Evolutionary conservation across 2,329 filamentous ascomycete species (phyloP), one percentile per base, ranked within the genome.

Genomic region (Penicillium verrucosum): DNA sequence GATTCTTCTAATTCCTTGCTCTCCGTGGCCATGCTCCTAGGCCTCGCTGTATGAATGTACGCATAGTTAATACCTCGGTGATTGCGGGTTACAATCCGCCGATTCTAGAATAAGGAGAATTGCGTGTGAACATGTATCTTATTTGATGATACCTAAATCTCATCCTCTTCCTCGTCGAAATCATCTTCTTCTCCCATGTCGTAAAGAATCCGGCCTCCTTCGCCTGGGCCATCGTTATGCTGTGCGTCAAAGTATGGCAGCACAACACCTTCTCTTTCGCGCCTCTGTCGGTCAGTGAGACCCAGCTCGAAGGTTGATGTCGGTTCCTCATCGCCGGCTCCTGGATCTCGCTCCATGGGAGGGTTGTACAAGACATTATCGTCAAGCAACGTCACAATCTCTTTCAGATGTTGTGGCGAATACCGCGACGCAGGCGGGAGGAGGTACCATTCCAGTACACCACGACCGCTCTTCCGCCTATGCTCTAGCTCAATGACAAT

Each of bases 161-260:
- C 92, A 76, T 97, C 92, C 68, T 97, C 92, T 69, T 96, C 92
- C 57, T 96, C 92, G 65, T 96, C 92, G 76, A 97, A 97, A 72
- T 97, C 92, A 74, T 99, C 94, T 77, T 97, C 94, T 60, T 86
- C 84, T 1, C 92, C 93, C 89, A 97, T 96, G 66, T 97, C 93
- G 72, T 99, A 99, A 68, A 99, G 71, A 63, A 99, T 99, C 59
- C 93, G 83, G 0, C 94, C 94, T 5, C 94, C 93, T 67, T 96
- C 91, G 0, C 92, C 92, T 0, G 85, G 78, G 5, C 82, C 84
- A 56, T 79, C 74, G 14, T 73, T 88, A 51, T 86, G 90, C 81
- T 99, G 94, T 25, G 94, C 94, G 78, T 99, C 94, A 75, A 95
- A 97, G 73, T 99, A 97, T 16, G 94, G 94, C 73, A 97, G 73